These are phyloP conservation scores for Magnaporthiopsis rhizophila DNA, from an alignment of 2,329 filamentous ascomycete genomes.

Conservation along the genomic window DNA sequence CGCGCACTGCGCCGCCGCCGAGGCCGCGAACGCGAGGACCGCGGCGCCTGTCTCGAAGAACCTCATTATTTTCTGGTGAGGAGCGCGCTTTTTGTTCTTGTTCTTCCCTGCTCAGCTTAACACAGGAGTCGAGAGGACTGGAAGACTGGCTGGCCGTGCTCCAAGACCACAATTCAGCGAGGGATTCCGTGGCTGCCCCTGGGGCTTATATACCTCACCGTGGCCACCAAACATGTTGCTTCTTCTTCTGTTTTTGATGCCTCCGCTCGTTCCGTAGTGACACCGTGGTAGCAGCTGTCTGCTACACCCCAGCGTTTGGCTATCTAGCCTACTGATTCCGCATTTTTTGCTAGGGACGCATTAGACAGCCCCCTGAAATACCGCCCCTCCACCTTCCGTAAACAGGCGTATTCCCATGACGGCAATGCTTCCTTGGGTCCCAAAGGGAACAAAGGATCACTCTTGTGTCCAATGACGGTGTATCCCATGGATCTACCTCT, in stretches of 20 bases:
- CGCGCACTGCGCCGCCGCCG: conserved; percentile 27
- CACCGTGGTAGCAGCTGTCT: no score
- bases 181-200: background rate
- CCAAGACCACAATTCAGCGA: background rate
- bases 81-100: no score
- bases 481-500: background rate
- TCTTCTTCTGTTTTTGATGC: no score
- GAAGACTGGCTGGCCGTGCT: background rate
- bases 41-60: conserved; percentile 8
- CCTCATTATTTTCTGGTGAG: conserved; percentile 4
- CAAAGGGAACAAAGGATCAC: background rate
- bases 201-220: background rate
- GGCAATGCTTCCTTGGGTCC: background rate
- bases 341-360: no score
- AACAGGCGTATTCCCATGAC: background rate
- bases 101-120: background rate
- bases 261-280: no score
- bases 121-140: background rate
- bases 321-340: no score
- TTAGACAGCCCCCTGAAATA: no score
- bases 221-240: background rate
- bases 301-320: no score
- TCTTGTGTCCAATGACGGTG: background rate
- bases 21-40: conserved; percentile 15
- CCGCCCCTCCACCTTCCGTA: no score